Base-by-base conservation (phyloP, 345 rosid species). In the Ricinus communis region DNA sequence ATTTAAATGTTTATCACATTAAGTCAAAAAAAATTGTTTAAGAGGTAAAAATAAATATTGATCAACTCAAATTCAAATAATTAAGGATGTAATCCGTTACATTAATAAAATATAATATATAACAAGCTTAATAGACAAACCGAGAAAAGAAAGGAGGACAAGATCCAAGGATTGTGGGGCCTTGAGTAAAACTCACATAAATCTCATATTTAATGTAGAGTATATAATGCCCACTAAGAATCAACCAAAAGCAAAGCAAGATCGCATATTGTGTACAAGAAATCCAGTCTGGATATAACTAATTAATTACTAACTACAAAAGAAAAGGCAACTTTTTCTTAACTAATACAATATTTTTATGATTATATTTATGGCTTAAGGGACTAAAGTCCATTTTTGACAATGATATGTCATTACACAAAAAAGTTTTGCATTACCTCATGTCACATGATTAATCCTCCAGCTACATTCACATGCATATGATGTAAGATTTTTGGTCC, bases 241-340 rank as follows among this genome's bases (percentile, higher is more conserved):
- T 8, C n/a, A 49, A 49, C 1, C 21, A 49, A 16, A 16, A 49
- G n/a, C 21, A 49, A 16, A 16, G 13, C 30, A n/a, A 43, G 12
- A 43, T 43, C 4, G 47, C 14, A 18, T 8, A 18, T 41, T 47
- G 21, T 25, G 22, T 5, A 9, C 72, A 56, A 22, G 49, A 70
- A 70, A 60, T 60, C 74, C 74, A 70, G 66, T n/a, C 74, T 70
- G 74, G 57, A 31, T 41, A 22, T 43, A 62, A 22, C 38, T 66
- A 53, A 50, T 33, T 31, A 38, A 49, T 49, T 18, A 49, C 25
- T 9, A 11, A n/a, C 16, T 11, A 40, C 63, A 61, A 31, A 31
- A 58, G 1, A 30, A 58, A 58, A 13, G 18, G 40, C 7, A 19
- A 0, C 21, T 49, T 49, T 59, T 27, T 65, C 6, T 16, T 65